Percentiles rank a stretch among this genome's conserved stretches.
phyloP scores from a whole-genome alignment of 805 yeast species.

The Saccharomyces cerevisiae region DNA sequence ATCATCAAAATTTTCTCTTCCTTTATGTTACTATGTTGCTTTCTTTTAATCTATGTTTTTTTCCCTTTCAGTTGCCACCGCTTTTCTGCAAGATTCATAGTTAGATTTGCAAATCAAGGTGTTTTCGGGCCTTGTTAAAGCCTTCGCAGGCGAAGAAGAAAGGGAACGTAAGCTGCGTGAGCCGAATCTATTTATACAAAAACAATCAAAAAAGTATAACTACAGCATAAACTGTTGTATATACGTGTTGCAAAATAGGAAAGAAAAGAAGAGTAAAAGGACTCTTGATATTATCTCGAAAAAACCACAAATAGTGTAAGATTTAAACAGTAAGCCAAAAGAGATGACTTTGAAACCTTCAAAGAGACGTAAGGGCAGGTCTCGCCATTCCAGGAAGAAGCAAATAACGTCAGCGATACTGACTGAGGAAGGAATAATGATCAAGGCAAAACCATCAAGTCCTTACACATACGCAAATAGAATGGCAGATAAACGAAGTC shows the following conservation, averaged over 20 bases:
- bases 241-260: too few species aligned
- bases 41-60: neutral
- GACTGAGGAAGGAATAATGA: conserved; percentile 30
- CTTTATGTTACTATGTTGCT: neutral
- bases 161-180: neutral
- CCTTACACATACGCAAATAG: neutral
- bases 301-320: neutral
- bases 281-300: neutral
- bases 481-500: neutral
- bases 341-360: neutral
- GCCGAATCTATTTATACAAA: neutral
- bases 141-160: neutral
- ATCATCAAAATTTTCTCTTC: neutral
- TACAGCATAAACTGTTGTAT: neutral
- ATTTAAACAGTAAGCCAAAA: neutral
- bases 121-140: neutral
- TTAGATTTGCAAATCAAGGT: neutral
- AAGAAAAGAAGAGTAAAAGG: neutral
- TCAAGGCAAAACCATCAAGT: conserved; percentile 23
- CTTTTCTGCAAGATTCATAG: neutral
- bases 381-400: neutral
- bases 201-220: neutral
- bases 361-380: neutral
- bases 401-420: conserved; percentile 20
- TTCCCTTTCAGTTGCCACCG: neutral